phyloP scores from a whole-genome alignment of 352 stramenopile genomes.

The Phytophthora nicotianae region DNA sequence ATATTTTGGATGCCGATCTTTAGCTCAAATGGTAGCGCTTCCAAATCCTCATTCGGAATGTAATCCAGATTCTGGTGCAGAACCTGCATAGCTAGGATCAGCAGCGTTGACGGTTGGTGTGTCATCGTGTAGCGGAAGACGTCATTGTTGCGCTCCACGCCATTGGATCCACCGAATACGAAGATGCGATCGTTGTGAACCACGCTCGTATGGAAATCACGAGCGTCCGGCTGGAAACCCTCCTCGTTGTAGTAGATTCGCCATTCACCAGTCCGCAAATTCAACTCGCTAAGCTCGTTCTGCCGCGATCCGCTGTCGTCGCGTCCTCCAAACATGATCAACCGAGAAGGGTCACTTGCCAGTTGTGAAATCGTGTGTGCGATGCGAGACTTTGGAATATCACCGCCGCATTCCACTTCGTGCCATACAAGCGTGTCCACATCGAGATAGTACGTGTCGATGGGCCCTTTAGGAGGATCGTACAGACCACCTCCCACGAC shows the following conservation, averaged over 20 bases:
- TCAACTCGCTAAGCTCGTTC: conserved; percentile 75
- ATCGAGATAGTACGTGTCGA: conserved; percentile 82
- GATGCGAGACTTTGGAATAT: conserved; percentile 76
- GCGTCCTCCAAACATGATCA: conserved; percentile 83
- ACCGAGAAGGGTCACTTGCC: conserved; percentile 45
- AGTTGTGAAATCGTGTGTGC: conserved; percentile 77
- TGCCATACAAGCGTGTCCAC: conserved; percentile 74
- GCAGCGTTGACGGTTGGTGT: conserved; percentile 65
- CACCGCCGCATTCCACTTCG: conserved; percentile 61
- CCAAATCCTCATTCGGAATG: conserved; percentile 46
- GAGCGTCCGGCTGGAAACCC: conserved; percentile 69
- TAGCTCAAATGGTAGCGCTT: conserved; percentile 66
- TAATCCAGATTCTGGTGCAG: conserved; percentile 53
- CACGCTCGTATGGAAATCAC: conserved; percentile 83
- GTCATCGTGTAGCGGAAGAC: conserved; percentile 70
- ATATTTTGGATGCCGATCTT: conserved; percentile 70
- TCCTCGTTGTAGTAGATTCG: conserved; percentile 63
- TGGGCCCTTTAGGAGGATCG: conserved; percentile 79
- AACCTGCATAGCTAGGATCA: conserved; percentile 75
- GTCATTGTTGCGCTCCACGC: conserved; percentile 84
- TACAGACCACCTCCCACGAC: conserved; percentile 81
- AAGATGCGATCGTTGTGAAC: conserved; percentile 81
- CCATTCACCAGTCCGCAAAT: conserved; percentile 69
- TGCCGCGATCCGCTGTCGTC: conserved; percentile 71
- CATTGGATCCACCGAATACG: conserved; percentile 84